Evolutionary conservation across 352 stramenopile species (phyloP).

Genomic region (Globisporangium uncinulatum): DNA sequence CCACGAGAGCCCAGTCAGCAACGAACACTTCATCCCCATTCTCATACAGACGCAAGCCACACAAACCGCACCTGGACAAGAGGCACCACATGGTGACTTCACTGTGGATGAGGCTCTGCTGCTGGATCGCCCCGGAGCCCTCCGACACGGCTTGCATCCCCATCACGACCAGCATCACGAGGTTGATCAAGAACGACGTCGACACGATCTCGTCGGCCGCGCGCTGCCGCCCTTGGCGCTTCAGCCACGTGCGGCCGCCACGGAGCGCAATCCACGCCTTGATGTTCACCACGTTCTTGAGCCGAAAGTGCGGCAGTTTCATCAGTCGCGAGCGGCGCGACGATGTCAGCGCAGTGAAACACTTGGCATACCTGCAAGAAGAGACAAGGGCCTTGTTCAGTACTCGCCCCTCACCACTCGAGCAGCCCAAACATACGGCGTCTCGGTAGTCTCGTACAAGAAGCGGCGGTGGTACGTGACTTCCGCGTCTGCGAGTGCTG

Average conservation of each 20-base stretch:
- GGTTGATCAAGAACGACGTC: slow-evolving; percentile 83
- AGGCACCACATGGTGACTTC: slow-evolving; percentile 87
- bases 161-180: slow-evolving; percentile 82
- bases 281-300: slow-evolving; percentile 91
- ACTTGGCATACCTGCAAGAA: slow-evolving; percentile 73
- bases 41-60: neutral
- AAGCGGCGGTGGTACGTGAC: slow-evolving; percentile 83
- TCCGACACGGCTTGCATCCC: slow-evolving; percentile 79
- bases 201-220: slow-evolving; percentile 87
- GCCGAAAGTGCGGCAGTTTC: slow-evolving; percentile 82
- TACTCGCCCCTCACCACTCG: too few relatives aligned
- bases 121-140: slow-evolving; percentile 31
- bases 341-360: slow-evolving; percentile 85
- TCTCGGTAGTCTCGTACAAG: slow-evolving; percentile 30
- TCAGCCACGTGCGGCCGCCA: slow-evolving; percentile 83
- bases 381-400: slow-evolving; percentile 1
- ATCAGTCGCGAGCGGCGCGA: slow-evolving; percentile 74
- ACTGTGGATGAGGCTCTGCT: slow-evolving; percentile 70
- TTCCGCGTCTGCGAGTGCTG: slow-evolving; percentile 72
- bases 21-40: too few relatives aligned
- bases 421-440: neutral
- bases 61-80: slow-evolving; percentile 50
- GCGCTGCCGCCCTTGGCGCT: slow-evolving; percentile 79
- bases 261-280: slow-evolving; percentile 88
- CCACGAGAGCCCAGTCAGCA: too few relatives aligned